A percentile compares a stretch with the other conserved stretches of the same genome.
These are phyloP conservation scores for Thymus quinquecostatus DNA, from an alignment of 257 asterid species.

Conservation along the genomic window DNA sequence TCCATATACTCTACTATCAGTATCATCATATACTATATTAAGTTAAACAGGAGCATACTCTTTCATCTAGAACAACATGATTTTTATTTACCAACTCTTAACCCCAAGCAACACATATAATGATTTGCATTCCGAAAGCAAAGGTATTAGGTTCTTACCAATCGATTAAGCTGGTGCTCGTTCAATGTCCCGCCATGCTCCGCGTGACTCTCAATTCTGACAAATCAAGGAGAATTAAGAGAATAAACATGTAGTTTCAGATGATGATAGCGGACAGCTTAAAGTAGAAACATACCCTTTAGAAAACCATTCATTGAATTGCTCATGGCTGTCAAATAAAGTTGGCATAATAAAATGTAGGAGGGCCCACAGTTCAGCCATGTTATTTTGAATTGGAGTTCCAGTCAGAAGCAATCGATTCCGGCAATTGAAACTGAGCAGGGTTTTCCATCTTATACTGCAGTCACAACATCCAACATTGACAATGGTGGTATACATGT, in stretches of 20 bases:
- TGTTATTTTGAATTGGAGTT: slow-evolving; percentile 96
- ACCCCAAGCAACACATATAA: slow-evolving; percentile 4
- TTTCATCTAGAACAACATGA: slow-evolving; percentile 5
- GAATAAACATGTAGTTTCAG: slow-evolving; percentile 6
- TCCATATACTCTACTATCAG: slow-evolving; percentile 3
- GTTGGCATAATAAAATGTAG: slow-evolving; percentile 99
- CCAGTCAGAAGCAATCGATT: slow-evolving; percentile 99
- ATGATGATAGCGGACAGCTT: not conserved
- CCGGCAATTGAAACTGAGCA: slow-evolving; percentile 96
- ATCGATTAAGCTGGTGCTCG: slow-evolving; percentile 95
- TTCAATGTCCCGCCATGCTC: slow-evolving; percentile 99
- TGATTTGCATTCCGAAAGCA: slow-evolving; percentile 18
- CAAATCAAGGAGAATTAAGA: slow-evolving; percentile 38
- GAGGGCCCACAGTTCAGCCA: slow-evolving; percentile 99
- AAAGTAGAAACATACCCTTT: slow-evolving; percentile 71
- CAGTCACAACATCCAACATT: slow-evolving; percentile 44
- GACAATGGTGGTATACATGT: slow-evolving; percentile 22
- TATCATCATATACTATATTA: not conserved
- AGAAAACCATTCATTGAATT: slow-evolving; percentile 98
- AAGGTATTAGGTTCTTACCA: slow-evolving; percentile 62
- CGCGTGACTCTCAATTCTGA: slow-evolving; percentile 98
- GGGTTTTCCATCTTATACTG: slow-evolving; percentile 99
- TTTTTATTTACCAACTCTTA: not conserved
- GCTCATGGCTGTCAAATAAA: slow-evolving; percentile 94
- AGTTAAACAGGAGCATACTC: slow-evolving; percentile 5